Base-by-base conservation (phyloP, 352 stramenopile species). In the Pythium aristosporum region DNA sequence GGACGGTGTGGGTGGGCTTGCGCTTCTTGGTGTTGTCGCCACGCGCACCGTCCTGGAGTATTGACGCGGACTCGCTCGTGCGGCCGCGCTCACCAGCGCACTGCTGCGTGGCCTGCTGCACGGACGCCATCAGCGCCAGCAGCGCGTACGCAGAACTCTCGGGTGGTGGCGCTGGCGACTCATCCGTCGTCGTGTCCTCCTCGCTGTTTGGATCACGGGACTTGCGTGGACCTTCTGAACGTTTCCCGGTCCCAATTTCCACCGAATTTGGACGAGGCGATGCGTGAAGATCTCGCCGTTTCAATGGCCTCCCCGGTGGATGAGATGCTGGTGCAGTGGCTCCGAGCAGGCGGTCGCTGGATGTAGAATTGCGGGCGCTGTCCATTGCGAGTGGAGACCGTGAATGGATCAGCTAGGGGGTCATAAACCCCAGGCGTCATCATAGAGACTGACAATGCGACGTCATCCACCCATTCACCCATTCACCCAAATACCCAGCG, bases 1-100 rank as follows among this genome's bases (percentile, higher is more conserved):
- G 62, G 5, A 69, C 62, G 0, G 55, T 63, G 11, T 61, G 57
- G 21, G 62, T 69, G 7, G 62, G 55, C 62, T 64, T 69, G 37
- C 62, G 54, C 49, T 69, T 69, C 62, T 69, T 69, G 2, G 36
- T 2, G 23, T 3, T 12, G 30, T 10, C n/a, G 16, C 15, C 20
- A n/a, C 20, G 20, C 11, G 34, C 10, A 5, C 32, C 49, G 23
- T 11, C 6, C 25, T 28, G 25, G 13, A 20, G 15, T 10, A 13
- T 20, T 18, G 10, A 9, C 36, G 41, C n/a, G 7, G 48, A 25
- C 11, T 52, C 48, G 20, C 48, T 57, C 13, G 58, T 51, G 3
- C 58, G 58, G 1, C 47, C 28, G 10, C 58, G 48, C 12, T 51
- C 49, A 2, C 59, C 49, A 0, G 59, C 59, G 20, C 59, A 59